Evolutionary conservation across 2,329 filamentous ascomycete species (phyloP), one percentile per base, ranked within the genome.

Genomic region (Penicillium sp.): DNA sequence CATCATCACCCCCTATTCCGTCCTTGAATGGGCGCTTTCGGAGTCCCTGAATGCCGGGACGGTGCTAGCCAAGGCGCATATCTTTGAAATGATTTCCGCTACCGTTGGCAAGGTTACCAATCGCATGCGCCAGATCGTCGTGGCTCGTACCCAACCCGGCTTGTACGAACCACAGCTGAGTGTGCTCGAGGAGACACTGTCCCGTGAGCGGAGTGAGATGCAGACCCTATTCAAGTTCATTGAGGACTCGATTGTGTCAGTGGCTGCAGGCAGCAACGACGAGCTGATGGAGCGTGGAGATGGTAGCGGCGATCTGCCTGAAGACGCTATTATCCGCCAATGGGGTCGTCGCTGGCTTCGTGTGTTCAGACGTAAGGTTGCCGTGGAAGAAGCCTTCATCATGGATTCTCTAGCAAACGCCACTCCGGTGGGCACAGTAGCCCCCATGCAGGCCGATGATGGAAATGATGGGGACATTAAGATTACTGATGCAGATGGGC

Each of bases 81-180:
- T 96, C 10, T 97, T 91, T 72, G 95, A 99, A 78, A 89, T 98
- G 78, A 87, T 98, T 16, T 87, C 88, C 60, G 90, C 90, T 65
- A 98, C 95, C 0, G 88, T 97, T 52, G 84, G 86, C 70, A 98
- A 99, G 77, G 93, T 98, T 48, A 93, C 91, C 1, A 88, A 87
- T 61, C 90, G 93, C 29, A 87, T 96, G 52, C 86, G 91, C 43
- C 91, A 96, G 75, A 87, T 97, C 24, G 85, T 91, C 10, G 79
- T 80, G 1, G 84, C 86, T 5, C 81, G 84, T 27, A 79, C 82
- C n/a, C 82, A 84, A 46, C 79, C 82, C 8, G 82, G 82, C 13
- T 75, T 87, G 8, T 76, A 80, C 48, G 74, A 78, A 51, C 75
- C 77, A 45, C 84, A 86, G 64, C 74, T 86, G 21, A 78, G 79